These are phyloP conservation scores for Gyrodon lividus DNA, from an alignment of 768 basidiomycete species.

Conservation along the genomic window DNA sequence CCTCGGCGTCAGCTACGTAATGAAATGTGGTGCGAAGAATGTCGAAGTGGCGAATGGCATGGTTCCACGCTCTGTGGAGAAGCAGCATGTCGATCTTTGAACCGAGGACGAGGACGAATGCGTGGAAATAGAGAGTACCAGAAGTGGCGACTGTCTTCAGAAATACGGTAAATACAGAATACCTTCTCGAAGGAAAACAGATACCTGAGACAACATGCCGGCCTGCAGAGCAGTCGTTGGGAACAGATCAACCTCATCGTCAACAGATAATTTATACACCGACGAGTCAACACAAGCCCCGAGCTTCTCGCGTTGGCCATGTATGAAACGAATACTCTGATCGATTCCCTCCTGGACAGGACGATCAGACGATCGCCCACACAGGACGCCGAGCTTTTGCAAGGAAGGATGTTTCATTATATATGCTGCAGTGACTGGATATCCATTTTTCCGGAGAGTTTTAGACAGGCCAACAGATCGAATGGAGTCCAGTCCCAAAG, in stretches of 20 bases:
- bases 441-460: slow-evolving; percentile 32
- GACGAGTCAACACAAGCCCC: slow-evolving; percentile 16
- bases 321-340: slow-evolving; percentile 12
- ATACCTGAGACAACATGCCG: slow-evolving; percentile 51
- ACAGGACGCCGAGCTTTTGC: slow-evolving; percentile 12
- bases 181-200: neutral
- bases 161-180: neutral
- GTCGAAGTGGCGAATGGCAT: slow-evolving; percentile 30
- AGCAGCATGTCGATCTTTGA: slow-evolving; percentile 22
- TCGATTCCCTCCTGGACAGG: slow-evolving; percentile 1
- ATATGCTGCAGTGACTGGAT: slow-evolving; percentile 35
- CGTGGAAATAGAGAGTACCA: slow-evolving; percentile 33
- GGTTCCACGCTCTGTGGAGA: slow-evolving; percentile 39
- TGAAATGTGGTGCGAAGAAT: slow-evolving; percentile 51
- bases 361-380: slow-evolving; percentile 3
- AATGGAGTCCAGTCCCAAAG: slow-evolving; percentile 49
- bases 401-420: slow-evolving; percentile 34
- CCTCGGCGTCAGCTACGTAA: slow-evolving; percentile 35
- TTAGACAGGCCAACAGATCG: slow-evolving; percentile 44
- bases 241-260: slow-evolving; percentile 35
- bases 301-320: slow-evolving; percentile 13
- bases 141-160: slow-evolving; percentile 29
- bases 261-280: slow-evolving; percentile 17
- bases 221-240: slow-evolving; percentile 46
- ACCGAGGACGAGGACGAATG: slow-evolving; percentile 26